phyloP scores from a whole-genome alignment of 768 basidiomycete genomes.

The Infundibulicybe gibba region DNA sequence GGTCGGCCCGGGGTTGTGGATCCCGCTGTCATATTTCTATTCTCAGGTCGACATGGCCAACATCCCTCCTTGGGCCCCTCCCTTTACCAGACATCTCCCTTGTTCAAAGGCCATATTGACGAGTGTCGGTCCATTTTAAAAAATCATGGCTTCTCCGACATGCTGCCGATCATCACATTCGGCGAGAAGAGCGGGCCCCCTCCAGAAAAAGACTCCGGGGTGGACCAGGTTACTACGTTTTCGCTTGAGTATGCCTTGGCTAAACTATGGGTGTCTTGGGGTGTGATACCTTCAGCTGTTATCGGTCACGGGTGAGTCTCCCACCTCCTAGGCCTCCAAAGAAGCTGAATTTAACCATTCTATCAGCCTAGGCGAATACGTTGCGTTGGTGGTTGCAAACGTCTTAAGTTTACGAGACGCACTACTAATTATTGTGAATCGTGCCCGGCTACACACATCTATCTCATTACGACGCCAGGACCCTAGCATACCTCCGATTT shows the following conservation, averaged over 20 bases:
- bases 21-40: slow-evolving; percentile 55
- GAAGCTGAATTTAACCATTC: slow-evolving; percentile 3
- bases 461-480: too few relatives aligned
- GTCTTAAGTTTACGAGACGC: slow-evolving; percentile 56
- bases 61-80: slow-evolving; percentile 59
- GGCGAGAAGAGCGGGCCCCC: slow-evolving; percentile 13
- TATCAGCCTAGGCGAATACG: slow-evolving; percentile 73
- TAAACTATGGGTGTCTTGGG: slow-evolving; percentile 67
- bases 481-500: too few relatives aligned
- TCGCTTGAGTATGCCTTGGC: slow-evolving; percentile 62
- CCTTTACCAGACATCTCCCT: slow-evolving; percentile 45
- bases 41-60: slow-evolving; percentile 72
- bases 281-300: slow-evolving; percentile 54
- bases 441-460: slow-evolving; percentile 33
- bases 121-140: slow-evolving; percentile 52
- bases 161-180: slow-evolving; percentile 37
- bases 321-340: neutral
- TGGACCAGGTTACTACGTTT: slow-evolving; percentile 51
- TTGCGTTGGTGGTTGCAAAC: slow-evolving; percentile 60
- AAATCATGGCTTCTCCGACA: slow-evolving; percentile 45
- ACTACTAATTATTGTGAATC: slow-evolving; percentile 50
- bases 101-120: slow-evolving; percentile 52
- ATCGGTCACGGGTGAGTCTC: slow-evolving; percentile 66
- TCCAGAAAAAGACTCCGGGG: slow-evolving; percentile 35
- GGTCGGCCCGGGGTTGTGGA: slow-evolving; percentile 19